Conservation (phyloP, 257 asterid genomes). For the Salvia splendens region DNA sequence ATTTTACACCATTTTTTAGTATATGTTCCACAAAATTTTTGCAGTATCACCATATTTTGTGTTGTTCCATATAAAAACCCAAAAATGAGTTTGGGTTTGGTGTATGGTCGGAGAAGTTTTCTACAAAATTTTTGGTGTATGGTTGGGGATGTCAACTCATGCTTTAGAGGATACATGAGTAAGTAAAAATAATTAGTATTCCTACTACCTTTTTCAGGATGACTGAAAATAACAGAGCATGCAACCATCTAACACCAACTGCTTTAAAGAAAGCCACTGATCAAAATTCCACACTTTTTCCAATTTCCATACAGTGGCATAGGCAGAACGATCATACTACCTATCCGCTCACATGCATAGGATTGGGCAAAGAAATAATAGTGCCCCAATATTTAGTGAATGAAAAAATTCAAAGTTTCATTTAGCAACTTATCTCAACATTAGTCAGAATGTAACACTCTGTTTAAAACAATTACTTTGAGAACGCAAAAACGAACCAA, state of each 20-base stretch:
- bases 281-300: slow-evolving; percentile 6
- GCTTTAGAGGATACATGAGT: too few relatives aligned
- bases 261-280: slow-evolving; percentile 6
- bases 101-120: too few relatives aligned
- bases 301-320: background rate
- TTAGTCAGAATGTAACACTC: background rate
- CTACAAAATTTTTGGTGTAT: too few relatives aligned
- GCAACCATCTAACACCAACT: background rate
- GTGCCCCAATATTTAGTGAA: background rate
- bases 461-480: background rate
- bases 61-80: too few relatives aligned
- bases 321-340: background rate
- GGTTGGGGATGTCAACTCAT: too few relatives aligned
- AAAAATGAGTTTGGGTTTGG: too few relatives aligned
- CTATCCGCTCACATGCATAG: slow-evolving; percentile 9
- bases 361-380: slow-evolving; percentile 11
- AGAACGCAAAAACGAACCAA: slow-evolving; percentile 7
- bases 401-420: background rate
- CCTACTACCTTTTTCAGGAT: too few relatives aligned
- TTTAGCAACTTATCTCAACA: slow-evolving; percentile 10
- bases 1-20: too few relatives aligned
- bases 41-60: too few relatives aligned
- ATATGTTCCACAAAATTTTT: too few relatives aligned
- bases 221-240: too few relatives aligned
- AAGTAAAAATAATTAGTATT: too few relatives aligned